Conservation (phyloP, 768 basidiomycete species). For the Russula lepida region DNA sequence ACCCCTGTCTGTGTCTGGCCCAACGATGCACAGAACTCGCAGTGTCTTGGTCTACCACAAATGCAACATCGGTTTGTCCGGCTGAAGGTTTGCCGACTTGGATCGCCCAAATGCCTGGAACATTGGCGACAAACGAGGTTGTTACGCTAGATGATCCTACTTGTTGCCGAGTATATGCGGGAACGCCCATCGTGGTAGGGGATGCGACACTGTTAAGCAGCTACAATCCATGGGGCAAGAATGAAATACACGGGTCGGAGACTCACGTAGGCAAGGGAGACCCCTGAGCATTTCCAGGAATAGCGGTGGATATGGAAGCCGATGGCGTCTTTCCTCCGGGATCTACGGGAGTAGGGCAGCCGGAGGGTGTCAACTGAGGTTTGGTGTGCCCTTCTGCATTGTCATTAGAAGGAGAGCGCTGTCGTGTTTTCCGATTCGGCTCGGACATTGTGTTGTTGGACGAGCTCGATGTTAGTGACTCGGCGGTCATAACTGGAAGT, state of each 20-base stretch:
- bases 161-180: not conserved
- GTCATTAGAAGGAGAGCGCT: not conserved
- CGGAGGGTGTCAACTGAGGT: not conserved
- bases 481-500: not conserved
- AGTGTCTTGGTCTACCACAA: slow-evolving; percentile 14
- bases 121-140: not conserved
- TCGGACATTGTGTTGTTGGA: not conserved
- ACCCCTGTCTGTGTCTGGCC: slow-evolving; percentile 4
- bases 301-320: not conserved
- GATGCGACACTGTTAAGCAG: not conserved
- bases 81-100: slow-evolving; percentile 12
- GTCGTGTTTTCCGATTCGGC: not conserved
- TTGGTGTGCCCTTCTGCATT: not conserved
- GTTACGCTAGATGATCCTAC: not conserved
- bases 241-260: not conserved
- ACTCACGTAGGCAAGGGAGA: not conserved
- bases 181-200: not conserved
- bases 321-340: no score
- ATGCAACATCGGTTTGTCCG: slow-evolving; percentile 1
- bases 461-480: no score
- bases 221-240: not conserved
- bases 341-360: not conserved
- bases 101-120: slow-evolving; percentile 17
- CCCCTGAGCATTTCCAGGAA: not conserved
- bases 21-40: slow-evolving; percentile 10